A percentile compares a stretch with the other conserved stretches of the same genome.
These are phyloP conservation scores for Endoconidiophora laricicola DNA, from an alignment of 2,329 filamentous ascomycete genomes.

Conservation along the genomic window DNA sequence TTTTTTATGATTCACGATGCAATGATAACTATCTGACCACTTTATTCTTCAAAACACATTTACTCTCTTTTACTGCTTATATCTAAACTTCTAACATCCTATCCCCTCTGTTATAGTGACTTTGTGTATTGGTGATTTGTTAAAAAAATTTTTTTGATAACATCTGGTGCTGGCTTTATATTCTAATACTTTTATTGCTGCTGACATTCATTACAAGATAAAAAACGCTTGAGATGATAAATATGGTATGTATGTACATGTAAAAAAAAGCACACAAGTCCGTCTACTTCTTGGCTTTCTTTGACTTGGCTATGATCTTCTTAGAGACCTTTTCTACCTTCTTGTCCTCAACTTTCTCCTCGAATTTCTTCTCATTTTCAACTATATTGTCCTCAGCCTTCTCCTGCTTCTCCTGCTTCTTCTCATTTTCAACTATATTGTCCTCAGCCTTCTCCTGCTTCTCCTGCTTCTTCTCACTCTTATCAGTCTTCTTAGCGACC, in stretches of 20 bases:
- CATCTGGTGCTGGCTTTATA: slow-evolving; percentile 5
- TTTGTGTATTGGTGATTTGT: background rate
- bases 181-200: slow-evolving; percentile 9
- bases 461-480: background rate
- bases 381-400: slow-evolving; percentile 4
- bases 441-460: slow-evolving; percentile 9
- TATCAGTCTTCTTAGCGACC: slow-evolving; percentile 17
- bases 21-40: slow-evolving; percentile 7
- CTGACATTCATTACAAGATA: slow-evolving; percentile 4
- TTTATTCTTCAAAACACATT: background rate
- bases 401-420: too few species aligned
- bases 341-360: background rate
- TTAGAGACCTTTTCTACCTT: slow-evolving; percentile 10
- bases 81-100: slow-evolving; percentile 5
- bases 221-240: background rate
- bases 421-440: slow-evolving; percentile 8
- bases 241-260: background rate
- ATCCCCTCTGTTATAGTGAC: slow-evolving; percentile 1
- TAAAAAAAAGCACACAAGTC: slow-evolving; percentile 2
- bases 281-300: slow-evolving; percentile 12
- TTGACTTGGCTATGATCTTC: slow-evolving; percentile 5
- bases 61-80: background rate
- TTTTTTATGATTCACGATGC: slow-evolving; percentile 13
- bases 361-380: background rate
- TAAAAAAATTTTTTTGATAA: background rate